Base-by-base conservation (phyloP, 176 grass and related monocot species). In the Zoysia pacifica region DNA sequence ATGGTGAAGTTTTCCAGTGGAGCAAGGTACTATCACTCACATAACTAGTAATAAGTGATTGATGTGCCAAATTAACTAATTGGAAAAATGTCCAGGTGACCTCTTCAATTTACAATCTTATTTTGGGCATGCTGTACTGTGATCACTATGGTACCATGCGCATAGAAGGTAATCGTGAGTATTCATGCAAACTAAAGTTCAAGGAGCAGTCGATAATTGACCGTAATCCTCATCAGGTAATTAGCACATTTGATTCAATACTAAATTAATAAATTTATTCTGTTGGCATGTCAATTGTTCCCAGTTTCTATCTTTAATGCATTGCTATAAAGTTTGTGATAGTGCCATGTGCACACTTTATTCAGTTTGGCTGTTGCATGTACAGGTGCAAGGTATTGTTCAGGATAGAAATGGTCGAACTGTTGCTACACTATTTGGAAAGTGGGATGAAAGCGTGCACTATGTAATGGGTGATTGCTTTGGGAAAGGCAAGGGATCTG, bases 201-300 rank as follows among this genome's bases (percentile, higher is more conserved):
- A 99, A 99, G 90, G 97, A 99, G 86, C 97, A 99, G 73, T 99
- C 97, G 45, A 99, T 99, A 81, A 99, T 99, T 52, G 97, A 99
- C 81, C 93, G 97, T 9, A 99, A 99, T 44, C 97, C 97, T 37
- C 97, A 99, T 81, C 97, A 99, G 93, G 97, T 99, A 83, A 56
- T 49, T 85, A 40, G 20, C 44, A 61, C 19, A 56, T 55, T 52
- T 75, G 63, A 40, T 55, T 87, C 54, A 70, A 6, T 50, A 60
- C 53, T 74, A 37, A 4, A 28, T 28, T 28, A 28, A 28, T 28
- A 28, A 28, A 4, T 82, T 75, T 69, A 48, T 61, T 67, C 78
- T 68, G 18, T 77, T 3, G 45, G 45, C 4, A 46, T 46, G 45
- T 46, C 45, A 46, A 1, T 46, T 46, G 1, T 6, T 46, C 45